phyloP scores from a whole-genome alignment of 352 stramenopile species.

The Globisporangium rhizosaccharum region DNA sequence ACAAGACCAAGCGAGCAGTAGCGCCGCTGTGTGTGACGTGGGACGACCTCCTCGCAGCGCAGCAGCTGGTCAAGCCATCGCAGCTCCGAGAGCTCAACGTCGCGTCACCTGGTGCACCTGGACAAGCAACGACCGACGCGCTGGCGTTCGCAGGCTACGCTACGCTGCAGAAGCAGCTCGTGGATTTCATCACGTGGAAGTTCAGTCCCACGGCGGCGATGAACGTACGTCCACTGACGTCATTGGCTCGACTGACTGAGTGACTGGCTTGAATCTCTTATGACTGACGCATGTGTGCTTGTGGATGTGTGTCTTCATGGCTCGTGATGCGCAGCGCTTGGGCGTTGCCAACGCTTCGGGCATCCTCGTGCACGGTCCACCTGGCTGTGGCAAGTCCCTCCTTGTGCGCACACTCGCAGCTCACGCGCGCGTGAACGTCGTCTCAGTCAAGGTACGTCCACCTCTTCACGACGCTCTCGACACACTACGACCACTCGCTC shows the following conservation, averaged over 20 bases:
- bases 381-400: slow-evolving; percentile 79
- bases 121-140: slow-evolving; percentile 1
- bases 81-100: slow-evolving; percentile 76
- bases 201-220: slow-evolving; percentile 57
- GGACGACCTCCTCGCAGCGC: slow-evolving; percentile 37
- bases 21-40: slow-evolving; percentile 21
- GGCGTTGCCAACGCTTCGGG: slow-evolving; percentile 61
- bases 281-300: not conserved
- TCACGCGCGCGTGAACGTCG: slow-evolving; percentile 65
- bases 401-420: slow-evolving; percentile 61
- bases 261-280: too few species aligned
- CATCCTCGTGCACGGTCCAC: slow-evolving; percentile 74
- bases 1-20: slow-evolving; percentile 5
- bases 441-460: slow-evolving; percentile 65
- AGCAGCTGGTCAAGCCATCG: slow-evolving; percentile 61
- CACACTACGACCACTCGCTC: too few species aligned
- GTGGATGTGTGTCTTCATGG: not conserved
- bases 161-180: slow-evolving; percentile 47
- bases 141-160: slow-evolving; percentile 60
- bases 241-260: not conserved
- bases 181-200: slow-evolving; percentile 63
- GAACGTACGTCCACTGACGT: slow-evolving; percentile 33
- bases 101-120: slow-evolving; percentile 33
- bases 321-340: slow-evolving; percentile 30
- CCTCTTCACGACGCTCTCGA: not conserved